Base-by-base conservation (phyloP, 108 stramenopile genomes). In the Nitzschia palea region DNA sequence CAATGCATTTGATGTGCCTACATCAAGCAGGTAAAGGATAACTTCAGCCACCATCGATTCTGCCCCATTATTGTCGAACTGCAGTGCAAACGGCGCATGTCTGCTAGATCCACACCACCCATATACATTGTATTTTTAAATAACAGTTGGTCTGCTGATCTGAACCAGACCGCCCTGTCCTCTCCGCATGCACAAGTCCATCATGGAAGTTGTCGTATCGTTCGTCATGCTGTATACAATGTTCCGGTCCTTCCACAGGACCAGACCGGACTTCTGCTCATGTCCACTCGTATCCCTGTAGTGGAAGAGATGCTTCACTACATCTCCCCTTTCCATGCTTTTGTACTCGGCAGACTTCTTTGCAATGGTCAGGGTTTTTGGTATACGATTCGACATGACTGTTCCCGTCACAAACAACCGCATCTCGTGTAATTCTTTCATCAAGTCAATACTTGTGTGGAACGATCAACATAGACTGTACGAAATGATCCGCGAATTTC, bases 41-140 rank as follows among this genome's bases (percentile, higher is more conserved):
- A 35, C 36, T 30, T 27, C 8, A 63, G 15, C 62, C 62, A 63
- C 62, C 44, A 63, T 26, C 62, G 53, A 53, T 34, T 30, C 36
- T 22, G 53, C 18, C 65, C 65, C 28, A 35, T n/a, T 2, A 66
- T 22, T 6, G 30, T 53, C 22, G 65, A 27, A 20, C 55, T 33
- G 29, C 30, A 30, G 10, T 66, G 32, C 27, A 66, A 18, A 33
- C 62, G 26, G 6, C 62, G 22, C 45, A 36, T 34, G 32, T 66
- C 65, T 3, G 65, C 65, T 3, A 66, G 4, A 34, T 66, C 65
- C 20, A 66, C 65, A 5, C 65, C 65, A 36, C 52, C 65, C 65
- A 66, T 66, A 22, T 55, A 54, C 33, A 32, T 63, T 63, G 62
- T 63, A 63, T 4, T 48, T 44, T 14, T 5, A 12, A 4, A 63